Conservation (phyloP, 2,329 filamentous ascomycete genomes). For the Ciborinia camelliae region DNA sequence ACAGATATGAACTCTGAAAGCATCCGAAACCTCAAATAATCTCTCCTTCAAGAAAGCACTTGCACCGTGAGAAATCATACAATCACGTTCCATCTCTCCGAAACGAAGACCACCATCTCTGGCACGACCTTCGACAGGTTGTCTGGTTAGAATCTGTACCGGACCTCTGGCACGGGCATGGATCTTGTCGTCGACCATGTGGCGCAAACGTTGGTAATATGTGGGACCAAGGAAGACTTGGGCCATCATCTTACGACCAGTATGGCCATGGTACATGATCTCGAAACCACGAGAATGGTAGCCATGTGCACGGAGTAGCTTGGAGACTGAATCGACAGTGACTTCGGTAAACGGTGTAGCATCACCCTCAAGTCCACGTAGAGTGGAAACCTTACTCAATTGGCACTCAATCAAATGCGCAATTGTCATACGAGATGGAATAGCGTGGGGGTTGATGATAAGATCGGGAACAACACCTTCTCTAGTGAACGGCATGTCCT, state of each 20-base stretch:
- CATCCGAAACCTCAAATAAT: slow-evolving; percentile 94
- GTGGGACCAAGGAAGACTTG: slow-evolving; percentile 97
- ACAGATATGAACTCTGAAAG: slow-evolving; percentile 96
- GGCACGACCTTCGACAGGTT: slow-evolving; percentile 97
- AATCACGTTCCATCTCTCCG: slow-evolving; percentile 99
- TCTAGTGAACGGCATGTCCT: slow-evolving; percentile 96
- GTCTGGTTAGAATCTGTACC: slow-evolving; percentile 93
- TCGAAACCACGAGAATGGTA: slow-evolving; percentile 98
- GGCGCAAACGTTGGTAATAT: slow-evolving; percentile 96
- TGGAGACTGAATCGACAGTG: slow-evolving; percentile 89
- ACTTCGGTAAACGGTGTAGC: slow-evolving; percentile 98
- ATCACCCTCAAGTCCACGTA: slow-evolving; percentile 93
- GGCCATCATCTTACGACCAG: slow-evolving; percentile 84
- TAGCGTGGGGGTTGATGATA: slow-evolving; percentile 99
- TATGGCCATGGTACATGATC: slow-evolving; percentile 98
- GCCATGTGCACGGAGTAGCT: slow-evolving; percentile 79
- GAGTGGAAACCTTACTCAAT: slow-evolving; percentile 88
- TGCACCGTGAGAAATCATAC: slow-evolving; percentile 99
- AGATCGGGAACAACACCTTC: slow-evolving; percentile 92
- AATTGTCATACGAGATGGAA: slow-evolving; percentile 99
- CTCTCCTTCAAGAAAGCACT: slow-evolving; percentile 96
- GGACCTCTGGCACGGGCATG: slow-evolving; percentile 97
- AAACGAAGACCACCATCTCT: slow-evolving; percentile 97
- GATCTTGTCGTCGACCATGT: slow-evolving; percentile 99
- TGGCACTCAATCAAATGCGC: slow-evolving; percentile 99